A percentile compares a stretch with the other conserved stretches of the same genome.
Evolutionary conservation across 2,329 filamentous ascomycete genomes (phyloP).

Genomic region (Pyrenophora tritici-repentis): DNA sequence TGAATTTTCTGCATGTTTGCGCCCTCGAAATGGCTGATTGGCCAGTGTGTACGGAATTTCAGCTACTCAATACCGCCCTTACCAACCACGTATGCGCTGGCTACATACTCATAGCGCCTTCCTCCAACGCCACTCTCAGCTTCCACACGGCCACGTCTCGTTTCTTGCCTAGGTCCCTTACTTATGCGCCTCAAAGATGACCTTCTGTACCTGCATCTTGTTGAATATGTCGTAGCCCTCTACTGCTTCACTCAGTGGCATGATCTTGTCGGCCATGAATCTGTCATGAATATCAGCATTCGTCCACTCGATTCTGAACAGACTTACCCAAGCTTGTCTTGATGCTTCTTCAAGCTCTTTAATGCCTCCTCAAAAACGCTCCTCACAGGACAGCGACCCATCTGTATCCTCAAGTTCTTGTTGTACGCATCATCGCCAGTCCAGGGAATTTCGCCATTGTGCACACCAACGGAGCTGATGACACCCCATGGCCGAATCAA

Average conservation of each 20-base stretch:
- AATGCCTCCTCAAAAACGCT: slow-evolving; percentile 56
- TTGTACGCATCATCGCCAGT: slow-evolving; percentile 55
- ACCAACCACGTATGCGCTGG: no score
- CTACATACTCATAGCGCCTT: not conserved
- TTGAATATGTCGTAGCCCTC: slow-evolving; percentile 60
- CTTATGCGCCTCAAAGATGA: slow-evolving; percentile 55
- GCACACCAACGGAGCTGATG: slow-evolving; percentile 56
- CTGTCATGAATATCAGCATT: slow-evolving; percentile 22
- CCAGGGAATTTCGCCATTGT: slow-evolving; percentile 56
- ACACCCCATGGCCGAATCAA: slow-evolving; percentile 56
- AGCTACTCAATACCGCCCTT: no score
- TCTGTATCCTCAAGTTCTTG: slow-evolving; percentile 57
- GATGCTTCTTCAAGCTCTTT: slow-evolving; percentile 53
- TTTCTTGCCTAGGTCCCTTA: slow-evolving; percentile 17
- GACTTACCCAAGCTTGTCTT: slow-evolving; percentile 54
- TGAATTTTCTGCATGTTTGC: not conserved
- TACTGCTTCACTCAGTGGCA: slow-evolving; percentile 56
- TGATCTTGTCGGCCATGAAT: slow-evolving; percentile 60
- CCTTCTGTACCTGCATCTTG: slow-evolving; percentile 59
- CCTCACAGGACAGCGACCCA: slow-evolving; percentile 57
- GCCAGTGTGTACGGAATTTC: not conserved
- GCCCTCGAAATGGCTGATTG: slow-evolving; percentile 1
- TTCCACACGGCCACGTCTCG: no score
- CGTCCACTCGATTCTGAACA: no score
- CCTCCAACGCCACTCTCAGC: slow-evolving; percentile 1